Evolutionary conservation across 192 early-diverging fungal species (phyloP).

Genomic region (Coemansia sp.): DNA sequence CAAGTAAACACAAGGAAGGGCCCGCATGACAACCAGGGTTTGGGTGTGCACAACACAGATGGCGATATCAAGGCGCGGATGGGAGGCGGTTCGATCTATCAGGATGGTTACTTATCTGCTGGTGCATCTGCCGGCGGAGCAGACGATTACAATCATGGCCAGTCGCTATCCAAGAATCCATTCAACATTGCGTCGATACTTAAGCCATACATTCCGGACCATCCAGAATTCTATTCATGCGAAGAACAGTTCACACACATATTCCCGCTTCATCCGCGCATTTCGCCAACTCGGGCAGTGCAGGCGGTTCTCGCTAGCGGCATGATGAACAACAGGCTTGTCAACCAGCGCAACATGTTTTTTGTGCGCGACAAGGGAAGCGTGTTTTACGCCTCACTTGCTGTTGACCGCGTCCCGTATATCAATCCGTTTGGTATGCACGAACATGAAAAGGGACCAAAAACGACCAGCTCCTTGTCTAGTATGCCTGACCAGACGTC

Average conservation of each 20-base stretch:
- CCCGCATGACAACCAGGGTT: background rate
- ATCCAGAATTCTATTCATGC: constrained; percentile 36
- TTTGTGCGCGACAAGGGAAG: constrained; percentile 49
- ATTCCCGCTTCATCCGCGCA: constrained; percentile 50
- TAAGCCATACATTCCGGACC: constrained; percentile 35
- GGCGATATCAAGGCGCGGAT: background rate
- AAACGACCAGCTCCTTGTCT: constrained; percentile 11
- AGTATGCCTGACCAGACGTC: constrained; percentile 17
- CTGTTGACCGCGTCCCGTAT: constrained; percentile 33
- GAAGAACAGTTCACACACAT: constrained; percentile 37
- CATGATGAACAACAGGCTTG: constrained; percentile 50
- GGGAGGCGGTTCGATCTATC: background rate
- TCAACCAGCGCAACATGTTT: constrained; percentile 50
- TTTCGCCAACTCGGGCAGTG: constrained; percentile 19
- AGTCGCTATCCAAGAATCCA: constrained; percentile 8
- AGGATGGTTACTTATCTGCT: background rate
- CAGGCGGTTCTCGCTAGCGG: constrained; percentile 46
- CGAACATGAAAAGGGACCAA: constrained; percentile 3
- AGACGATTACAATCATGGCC: background rate
- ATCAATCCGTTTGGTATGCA: constrained; percentile 29
- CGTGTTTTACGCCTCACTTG: constrained; percentile 44
- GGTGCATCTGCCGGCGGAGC: background rate
- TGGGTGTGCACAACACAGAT: background rate
- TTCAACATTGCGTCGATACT: constrained; percentile 46
- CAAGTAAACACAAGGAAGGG: background rate